Evolutionary conservation across 2,329 filamentous ascomycete genomes (phyloP), one percentile per base, ranked within the genome.

Genomic region (Clonostachys rhizophaga): DNA sequence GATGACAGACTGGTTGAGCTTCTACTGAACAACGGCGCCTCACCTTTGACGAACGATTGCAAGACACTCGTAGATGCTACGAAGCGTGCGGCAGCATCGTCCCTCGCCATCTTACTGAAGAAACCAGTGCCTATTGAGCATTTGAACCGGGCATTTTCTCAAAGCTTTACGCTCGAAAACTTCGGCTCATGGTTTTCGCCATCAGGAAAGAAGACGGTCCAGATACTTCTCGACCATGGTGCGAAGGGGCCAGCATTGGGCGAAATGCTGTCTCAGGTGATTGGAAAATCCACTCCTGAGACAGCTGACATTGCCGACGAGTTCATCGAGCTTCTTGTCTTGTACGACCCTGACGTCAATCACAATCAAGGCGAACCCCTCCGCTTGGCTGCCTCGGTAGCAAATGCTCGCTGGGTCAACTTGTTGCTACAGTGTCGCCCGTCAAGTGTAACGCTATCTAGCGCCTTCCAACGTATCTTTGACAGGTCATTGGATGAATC

Each of bases 391-490:
- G 76, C 81, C 2, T 71, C 71, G 2, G 72, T 69, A 40, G 78
- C 73, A 7, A 71, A 80, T 43, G 58, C 67, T 6, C 64, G 67
- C 12, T 70, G 84, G 52, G 73, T 80, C 3, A 64, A 61, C 43
- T 64, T 70, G 42, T 66, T 86, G 18, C 64, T 85, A 6, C 60
- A 66, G 5, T 68, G 74, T 46, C 69, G 70, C 9, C 78, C 81
- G 0, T 72, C 69, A 5, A 66, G 72, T 2, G 67, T 71, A 41
- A 68, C 78, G 0, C 60, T 85, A 2, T 74, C 73, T 0, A 62
- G 70, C 48, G 78, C 78, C 0, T 78, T 86, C 46, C 75, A 78
- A 17, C 72, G 69, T 34, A 72, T 86, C 2, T 78, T 86, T 43
- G 72, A 75, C 42, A 71, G 71, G 1, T 65, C 70, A 0, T 58